Conservation (phyloP, 1,284 basidiomycete genomes). For the Ustilago curta region DNA sequence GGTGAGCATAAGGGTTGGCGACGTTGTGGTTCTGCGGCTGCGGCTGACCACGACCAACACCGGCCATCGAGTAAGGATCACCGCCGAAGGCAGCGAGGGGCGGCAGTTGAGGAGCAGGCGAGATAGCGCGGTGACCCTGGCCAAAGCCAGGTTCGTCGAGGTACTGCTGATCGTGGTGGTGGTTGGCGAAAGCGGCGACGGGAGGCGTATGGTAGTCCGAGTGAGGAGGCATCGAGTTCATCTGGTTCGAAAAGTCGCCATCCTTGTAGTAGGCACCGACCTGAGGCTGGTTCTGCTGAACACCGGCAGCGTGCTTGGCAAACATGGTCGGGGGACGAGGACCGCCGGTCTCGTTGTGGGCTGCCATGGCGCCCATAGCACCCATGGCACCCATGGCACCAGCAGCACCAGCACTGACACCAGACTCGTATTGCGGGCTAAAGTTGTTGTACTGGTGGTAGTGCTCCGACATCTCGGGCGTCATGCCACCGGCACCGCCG, state of each 20-base stretch:
- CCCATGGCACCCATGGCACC: slow-evolving; percentile 36
- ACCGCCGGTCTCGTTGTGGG: slow-evolving; percentile 58
- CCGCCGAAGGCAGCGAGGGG: slow-evolving; percentile 59
- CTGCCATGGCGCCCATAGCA: slow-evolving; percentile 52
- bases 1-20: slow-evolving; percentile 63
- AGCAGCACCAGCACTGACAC: slow-evolving; percentile 48
- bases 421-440: slow-evolving; percentile 40
- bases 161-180: slow-evolving; percentile 27
- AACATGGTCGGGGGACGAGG: slow-evolving; percentile 70
- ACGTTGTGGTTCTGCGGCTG: slow-evolving; percentile 47
- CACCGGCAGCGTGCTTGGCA: slow-evolving; percentile 62
- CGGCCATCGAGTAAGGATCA: slow-evolving; percentile 57
- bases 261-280: slow-evolving; percentile 56
- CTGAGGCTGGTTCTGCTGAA: slow-evolving; percentile 41
- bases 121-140: slow-evolving; percentile 25
- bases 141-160: slow-evolving; percentile 42
- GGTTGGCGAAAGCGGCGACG: slow-evolving; percentile 37
- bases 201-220: slow-evolving; percentile 41
- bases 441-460: slow-evolving; percentile 53
- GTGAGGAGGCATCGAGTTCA: slow-evolving; percentile 26
- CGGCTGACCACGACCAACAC: slow-evolving; percentile 49
- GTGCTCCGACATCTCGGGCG: slow-evolving; percentile 55
- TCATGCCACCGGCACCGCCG: slow-evolving; percentile 24
- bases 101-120: slow-evolving; percentile 55
- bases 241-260: slow-evolving; percentile 28